Evolutionary conservation across 805 yeast genomes (phyloP).

Genomic region (Candida incommunis): DNA sequence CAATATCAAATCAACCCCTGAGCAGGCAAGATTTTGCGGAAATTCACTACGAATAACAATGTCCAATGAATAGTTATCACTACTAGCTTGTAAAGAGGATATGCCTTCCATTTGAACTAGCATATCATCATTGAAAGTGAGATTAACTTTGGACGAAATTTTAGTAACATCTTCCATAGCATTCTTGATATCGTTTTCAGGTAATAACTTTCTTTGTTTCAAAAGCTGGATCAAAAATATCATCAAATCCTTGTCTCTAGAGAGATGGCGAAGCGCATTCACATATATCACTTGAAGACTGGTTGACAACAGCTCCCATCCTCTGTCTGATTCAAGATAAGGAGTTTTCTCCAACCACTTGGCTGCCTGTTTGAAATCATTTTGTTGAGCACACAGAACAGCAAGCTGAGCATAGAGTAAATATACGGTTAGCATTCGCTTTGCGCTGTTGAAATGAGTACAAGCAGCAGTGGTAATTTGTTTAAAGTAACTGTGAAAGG

Average conservation of each 20-base stretch:
- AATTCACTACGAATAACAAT: not conserved
- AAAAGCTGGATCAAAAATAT: not conserved
- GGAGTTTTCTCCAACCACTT: constrained; percentile 55
- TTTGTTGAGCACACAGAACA: constrained; percentile 41
- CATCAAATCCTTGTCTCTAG: not conserved
- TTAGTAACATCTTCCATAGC: not conserved
- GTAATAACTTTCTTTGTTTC: not conserved
- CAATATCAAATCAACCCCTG: not conserved
- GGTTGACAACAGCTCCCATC: constrained; percentile 36
- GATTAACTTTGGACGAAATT: not conserved
- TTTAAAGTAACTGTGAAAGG: constrained; percentile 31
- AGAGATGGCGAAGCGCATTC: not conserved
- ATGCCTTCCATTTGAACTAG: not conserved
- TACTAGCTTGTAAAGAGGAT: not conserved
- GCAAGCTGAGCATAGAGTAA: constrained; percentile 71
- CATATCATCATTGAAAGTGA: not conserved
- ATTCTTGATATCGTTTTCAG: not conserved
- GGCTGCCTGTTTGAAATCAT: constrained; percentile 46
- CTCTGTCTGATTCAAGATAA: constrained; percentile 47
- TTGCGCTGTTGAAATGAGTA: constrained; percentile 35
- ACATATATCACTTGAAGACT: not conserved
- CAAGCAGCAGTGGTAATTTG: constrained; percentile 43
- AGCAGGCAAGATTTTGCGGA: not conserved
- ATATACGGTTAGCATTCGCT: constrained; percentile 53
- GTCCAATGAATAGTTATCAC: not conserved